Base-by-base conservation (phyloP, 225 moss, liverwort and hornwort species). In the Climacium dendroides region DNA sequence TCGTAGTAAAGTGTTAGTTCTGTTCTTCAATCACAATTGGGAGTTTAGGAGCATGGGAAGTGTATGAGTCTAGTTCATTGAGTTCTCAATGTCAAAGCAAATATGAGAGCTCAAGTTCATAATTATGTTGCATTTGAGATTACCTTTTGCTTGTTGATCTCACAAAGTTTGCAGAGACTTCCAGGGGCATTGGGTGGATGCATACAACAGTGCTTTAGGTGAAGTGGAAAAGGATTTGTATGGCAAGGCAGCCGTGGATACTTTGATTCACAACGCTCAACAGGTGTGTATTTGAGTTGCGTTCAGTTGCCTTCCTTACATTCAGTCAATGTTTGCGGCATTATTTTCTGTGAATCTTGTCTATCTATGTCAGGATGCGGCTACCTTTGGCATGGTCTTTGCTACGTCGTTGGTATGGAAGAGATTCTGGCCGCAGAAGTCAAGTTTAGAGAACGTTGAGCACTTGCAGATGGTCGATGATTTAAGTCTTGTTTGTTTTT, bases 121-220 rank as follows among this genome's bases (percentile, higher is more conserved):
- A 53, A 39, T 52, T 30, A 41, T 65, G 50, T 54, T 75, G 72
- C 80, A 73, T 80, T 80, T 80, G 76, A 85, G 83, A 85, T 85
- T 82, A 59, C 35, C 61, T 85, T 87, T 85, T 87, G 65, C 73
- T 88, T 78, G 59, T 85, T 79, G 84, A 66, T 73, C 90, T 89
- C 65, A 93, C 87, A 66, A 84, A 90, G 86, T 86, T 87, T 87
- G 87, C 85, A 83, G 88, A 84, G 78, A 89, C 69, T 90, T 88
- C 30, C 94, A 96, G 95, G 95, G 87, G 71, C 93, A 92, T 87
- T 96, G 95, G 96, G 94, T 92, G 88, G 94, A 91, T 79, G 86
- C 91, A 65, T 91, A 95, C 76, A 87, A 92, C 75, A 82, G 37
- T 47, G 97, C 95, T 76, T 89, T 99, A 67, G 91, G 79, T 83